A percentile compares a stretch with the other conserved stretches of the same genome.
Evolutionary conservation across 1,284 basidiomycete genomes (phyloP).

Genomic region (Pholiota adiposa): DNA sequence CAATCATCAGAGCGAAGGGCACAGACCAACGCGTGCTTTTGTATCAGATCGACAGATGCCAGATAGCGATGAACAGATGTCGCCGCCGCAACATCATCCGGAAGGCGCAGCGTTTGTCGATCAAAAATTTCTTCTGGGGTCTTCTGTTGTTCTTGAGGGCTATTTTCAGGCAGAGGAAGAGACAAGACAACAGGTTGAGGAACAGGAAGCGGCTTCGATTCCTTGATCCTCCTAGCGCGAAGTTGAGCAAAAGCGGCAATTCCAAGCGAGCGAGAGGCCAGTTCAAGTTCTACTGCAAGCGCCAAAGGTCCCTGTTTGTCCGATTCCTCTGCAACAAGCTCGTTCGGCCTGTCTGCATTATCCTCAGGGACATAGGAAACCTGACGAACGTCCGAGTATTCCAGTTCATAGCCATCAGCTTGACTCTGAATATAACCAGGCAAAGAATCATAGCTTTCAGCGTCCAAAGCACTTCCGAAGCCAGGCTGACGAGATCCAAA

Average conservation of each 20-base stretch:
- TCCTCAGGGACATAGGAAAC: not conserved
- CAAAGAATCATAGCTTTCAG: not conserved
- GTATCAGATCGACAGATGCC: constrained; percentile 67
- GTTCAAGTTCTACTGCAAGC: constrained; percentile 19
- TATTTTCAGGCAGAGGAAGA: not conserved
- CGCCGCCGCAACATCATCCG: constrained; percentile 37
- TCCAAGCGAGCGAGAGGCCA: constrained; percentile 35
- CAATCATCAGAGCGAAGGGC: constrained; percentile 48
- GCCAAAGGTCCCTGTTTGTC: too few relatives aligned
- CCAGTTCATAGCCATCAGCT: not conserved
- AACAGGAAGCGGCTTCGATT: constrained; percentile 9
- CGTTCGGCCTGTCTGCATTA: too few relatives aligned
- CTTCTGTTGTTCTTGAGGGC: constrained; percentile 1
- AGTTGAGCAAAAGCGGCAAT: constrained; percentile 40
- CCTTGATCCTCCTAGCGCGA: constrained; percentile 38
- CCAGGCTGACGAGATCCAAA: constrained; percentile 11
- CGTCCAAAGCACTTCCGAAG: not conserved
- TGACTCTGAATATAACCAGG: not conserved
- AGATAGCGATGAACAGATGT: constrained; percentile 62
- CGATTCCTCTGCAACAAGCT: too few relatives aligned
- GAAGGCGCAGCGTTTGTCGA: constrained; percentile 50
- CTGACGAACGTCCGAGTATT: not conserved
- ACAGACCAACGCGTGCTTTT: constrained; percentile 62
- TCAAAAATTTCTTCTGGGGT: constrained; percentile 52
- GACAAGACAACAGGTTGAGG: constrained; percentile 14